These are phyloP conservation scores for Corymbia maculata DNA, from an alignment of 345 rosid genomes.

Conservation along the genomic window DNA sequence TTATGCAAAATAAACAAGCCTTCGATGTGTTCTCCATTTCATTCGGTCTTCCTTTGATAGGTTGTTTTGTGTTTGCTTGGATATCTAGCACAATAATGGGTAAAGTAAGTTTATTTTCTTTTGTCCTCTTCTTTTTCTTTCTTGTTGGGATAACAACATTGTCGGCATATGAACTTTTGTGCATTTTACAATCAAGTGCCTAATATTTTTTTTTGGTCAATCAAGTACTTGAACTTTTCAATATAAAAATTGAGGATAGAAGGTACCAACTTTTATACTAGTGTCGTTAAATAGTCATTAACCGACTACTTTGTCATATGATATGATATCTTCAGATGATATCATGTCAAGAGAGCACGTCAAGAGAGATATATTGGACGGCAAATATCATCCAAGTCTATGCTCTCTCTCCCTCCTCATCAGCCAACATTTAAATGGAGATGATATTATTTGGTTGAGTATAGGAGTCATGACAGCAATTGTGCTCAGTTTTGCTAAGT, in stretches of 20 bases:
- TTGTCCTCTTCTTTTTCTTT: not conserved
- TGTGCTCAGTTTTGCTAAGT: not conserved
- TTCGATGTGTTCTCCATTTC: not conserved
- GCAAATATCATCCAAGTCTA: not conserved
- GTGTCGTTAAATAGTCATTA: not conserved
- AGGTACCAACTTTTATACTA: not conserved
- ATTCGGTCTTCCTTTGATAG: not conserved
- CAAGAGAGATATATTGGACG: not conserved
- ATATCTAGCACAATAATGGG: not conserved
- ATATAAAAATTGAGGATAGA: not conserved
- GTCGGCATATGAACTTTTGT: not conserved
- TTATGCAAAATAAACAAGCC: not conserved
- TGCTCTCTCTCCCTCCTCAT: not conserved
- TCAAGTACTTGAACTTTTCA: not conserved
- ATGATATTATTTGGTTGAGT: not conserved
- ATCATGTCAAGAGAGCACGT: not conserved
- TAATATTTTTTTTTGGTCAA: not conserved
- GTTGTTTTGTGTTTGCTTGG: not conserved
- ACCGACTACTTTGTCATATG: not conserved
- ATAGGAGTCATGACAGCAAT: not conserved
- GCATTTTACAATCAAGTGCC: not conserved
- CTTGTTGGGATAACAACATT: not conserved
- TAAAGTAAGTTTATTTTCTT: not conserved
- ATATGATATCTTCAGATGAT: not conserved
- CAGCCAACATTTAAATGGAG: not conserved